Base-by-base conservation (phyloP, 768 basidiomycete genomes). In the Pulveroboletus frians region DNA sequence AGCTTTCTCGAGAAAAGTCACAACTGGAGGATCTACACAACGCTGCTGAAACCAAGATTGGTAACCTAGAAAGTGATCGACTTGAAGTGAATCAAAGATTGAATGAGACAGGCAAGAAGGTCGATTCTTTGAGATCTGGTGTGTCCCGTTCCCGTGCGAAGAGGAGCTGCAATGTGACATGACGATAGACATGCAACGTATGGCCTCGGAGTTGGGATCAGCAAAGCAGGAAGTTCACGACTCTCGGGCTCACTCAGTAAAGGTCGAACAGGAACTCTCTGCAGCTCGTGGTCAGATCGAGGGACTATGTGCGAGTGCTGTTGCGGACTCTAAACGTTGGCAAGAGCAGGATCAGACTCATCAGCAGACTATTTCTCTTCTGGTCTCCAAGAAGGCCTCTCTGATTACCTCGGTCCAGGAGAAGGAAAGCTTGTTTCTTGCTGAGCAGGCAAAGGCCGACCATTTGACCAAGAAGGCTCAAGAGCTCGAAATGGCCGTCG, bases 351-450 rank as follows among this genome's bases (percentile, higher is more conserved):
- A 75, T 39, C 73, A 78, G 55, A 83, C 76, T 57, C 84, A 85
- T 56, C 81, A 80, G 51, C 83, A 83, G 57, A 87, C 85, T 0
- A 88, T 93, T 49, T 74, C 84, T 39, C 64, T 86, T n/a, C 73
- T 93, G 13, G 87, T 91, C 17, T 76, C 81, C 3, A 87, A 88
- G 59, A 88, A 87, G 65, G 76, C 79, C 7, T 72, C 76, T 17
- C 71, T 88, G 31, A 69, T 72, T 14, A 63, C 76, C n/a, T 78
- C 83, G 36, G 63, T 73, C 9, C 74, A 73, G 45, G 69, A 67
- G 35, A 69, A 72, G 47, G 74, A 76, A 49, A 64, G 52, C 18
- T 60, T 64, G 14, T 69, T 83, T 7, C 64, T 70, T 41, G 60
- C 68, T 8, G 80, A 83, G 56, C 72, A 71, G 14, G 52, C 50